phyloP scores from a whole-genome alignment of 345 rosid species.

The Acer yangbiense region DNA sequence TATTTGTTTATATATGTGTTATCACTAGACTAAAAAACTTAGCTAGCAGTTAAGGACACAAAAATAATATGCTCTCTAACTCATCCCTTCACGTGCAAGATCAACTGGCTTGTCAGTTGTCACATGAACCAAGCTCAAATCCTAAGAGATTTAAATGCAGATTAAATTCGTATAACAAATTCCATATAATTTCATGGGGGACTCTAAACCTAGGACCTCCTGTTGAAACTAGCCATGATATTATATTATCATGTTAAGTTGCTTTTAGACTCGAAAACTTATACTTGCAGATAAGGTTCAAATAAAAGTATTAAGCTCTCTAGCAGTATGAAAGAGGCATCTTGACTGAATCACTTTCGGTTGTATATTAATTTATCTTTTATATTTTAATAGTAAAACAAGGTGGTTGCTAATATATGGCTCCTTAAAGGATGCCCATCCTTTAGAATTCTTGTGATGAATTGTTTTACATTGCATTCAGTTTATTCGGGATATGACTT shows the following conservation, averaged over 20 bases:
- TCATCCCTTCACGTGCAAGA: too few species aligned
- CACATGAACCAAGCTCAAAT: not conserved
- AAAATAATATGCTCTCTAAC: not conserved
- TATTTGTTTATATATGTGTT: too few species aligned
- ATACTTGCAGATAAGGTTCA: not conserved
- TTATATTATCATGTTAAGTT: not conserved
- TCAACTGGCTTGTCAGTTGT: not conserved
- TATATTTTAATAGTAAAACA: too few species aligned
- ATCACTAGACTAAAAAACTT: not conserved
- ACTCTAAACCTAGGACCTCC: not conserved
- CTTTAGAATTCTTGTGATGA: not conserved
- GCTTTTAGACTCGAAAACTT: not conserved
- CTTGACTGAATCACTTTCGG: not conserved
- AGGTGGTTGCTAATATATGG: not conserved
- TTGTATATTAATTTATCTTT: too few species aligned
- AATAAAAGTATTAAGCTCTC: too few species aligned
- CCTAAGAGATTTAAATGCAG: not conserved
- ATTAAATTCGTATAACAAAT: too few species aligned
- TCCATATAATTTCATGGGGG: not conserved
- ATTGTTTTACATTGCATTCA: not conserved
- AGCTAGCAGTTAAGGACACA: not conserved
- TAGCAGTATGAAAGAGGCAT: too few species aligned
- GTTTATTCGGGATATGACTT: not conserved
- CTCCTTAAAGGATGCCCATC: not conserved
- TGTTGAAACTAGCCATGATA: not conserved